Evolutionary conservation across 345 rosid species (phyloP).

Genomic region (Gossypium australe): DNA sequence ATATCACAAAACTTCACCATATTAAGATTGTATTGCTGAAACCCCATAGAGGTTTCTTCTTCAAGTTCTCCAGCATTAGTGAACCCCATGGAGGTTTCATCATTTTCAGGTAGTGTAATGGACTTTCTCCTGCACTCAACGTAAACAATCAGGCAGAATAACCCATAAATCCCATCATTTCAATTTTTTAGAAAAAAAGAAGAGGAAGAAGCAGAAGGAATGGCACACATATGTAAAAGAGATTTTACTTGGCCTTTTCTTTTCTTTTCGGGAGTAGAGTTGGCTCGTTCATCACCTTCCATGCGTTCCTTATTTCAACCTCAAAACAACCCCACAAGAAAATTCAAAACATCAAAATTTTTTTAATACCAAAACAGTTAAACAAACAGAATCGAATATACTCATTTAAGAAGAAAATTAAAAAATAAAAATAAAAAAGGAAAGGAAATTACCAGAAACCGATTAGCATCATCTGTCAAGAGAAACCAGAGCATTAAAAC

Average conservation of each 20-base stretch:
- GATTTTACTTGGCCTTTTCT: constrained; percentile 55
- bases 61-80: constrained; percentile 51
- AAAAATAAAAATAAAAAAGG: no score
- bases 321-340: constrained; percentile 16
- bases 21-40: constrained; percentile 49
- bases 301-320: constrained; percentile 81
- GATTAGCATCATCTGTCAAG: constrained; percentile 68
- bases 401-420: not conserved
- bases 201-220: not conserved
- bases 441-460: constrained; percentile 55
- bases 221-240: not conserved
- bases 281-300: constrained; percentile 64
- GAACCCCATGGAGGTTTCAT: constrained; percentile 43
- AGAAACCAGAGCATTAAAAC: not conserved
- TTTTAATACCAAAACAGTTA: not conserved
- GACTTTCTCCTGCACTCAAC: constrained; percentile 62
- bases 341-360: not conserved
- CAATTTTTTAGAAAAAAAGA: not conserved
- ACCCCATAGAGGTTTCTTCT: constrained; percentile 39
- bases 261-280: constrained; percentile 68
- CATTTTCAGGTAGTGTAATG: constrained; percentile 60
- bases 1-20: constrained; percentile 44
- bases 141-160: constrained; percentile 3
- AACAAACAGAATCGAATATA: not conserved
- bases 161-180: not conserved